A percentile compares a stretch with the other conserved stretches of the same genome.
These are phyloP conservation scores for Angomonas deanei DNA, from an alignment of 208 protist genomes.

Conservation along the genomic window DNA sequence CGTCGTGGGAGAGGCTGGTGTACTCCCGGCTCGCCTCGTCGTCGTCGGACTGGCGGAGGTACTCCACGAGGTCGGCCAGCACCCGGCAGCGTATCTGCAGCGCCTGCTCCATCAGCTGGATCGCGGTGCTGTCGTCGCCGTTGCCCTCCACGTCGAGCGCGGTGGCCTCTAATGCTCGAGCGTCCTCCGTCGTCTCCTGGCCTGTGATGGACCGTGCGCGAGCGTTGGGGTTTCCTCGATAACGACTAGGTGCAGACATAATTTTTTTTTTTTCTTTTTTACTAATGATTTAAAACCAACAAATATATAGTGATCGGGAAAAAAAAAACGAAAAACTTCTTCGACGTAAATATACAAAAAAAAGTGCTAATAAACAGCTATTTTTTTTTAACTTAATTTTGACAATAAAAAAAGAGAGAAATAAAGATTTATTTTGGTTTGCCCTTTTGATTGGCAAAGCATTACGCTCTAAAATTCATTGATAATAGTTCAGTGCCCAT, in stretches of 20 bases:
- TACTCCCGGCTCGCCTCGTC: slow-evolving; percentile 11
- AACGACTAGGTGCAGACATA: not conserved
- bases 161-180: slow-evolving; percentile 53
- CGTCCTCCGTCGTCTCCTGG: slow-evolving; percentile 58
- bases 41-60: not conserved
- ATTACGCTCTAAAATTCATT: too few relatives aligned
- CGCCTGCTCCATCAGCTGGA: slow-evolving; percentile 76
- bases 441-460: too few relatives aligned
- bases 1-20: slow-evolving; percentile 17
- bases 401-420: slow-evolving; percentile 4
- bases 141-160: slow-evolving; percentile 40
- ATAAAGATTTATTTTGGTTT: slow-evolving; percentile 1
- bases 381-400: not conserved
- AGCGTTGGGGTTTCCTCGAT: not conserved
- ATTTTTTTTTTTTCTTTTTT: not conserved
- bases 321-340: slow-evolving; percentile 14
- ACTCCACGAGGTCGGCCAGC: slow-evolving; percentile 19
- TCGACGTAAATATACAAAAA: slow-evolving; percentile 7
- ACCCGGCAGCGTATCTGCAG: slow-evolving; percentile 64
- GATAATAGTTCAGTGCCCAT: too few relatives aligned
- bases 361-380: not conserved
- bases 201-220: slow-evolving; percentile 9
- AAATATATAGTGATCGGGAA: slow-evolving; percentile 7
- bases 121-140: slow-evolving; percentile 41
- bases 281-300: slow-evolving; percentile 8